Base-by-base conservation (phyloP, 768 basidiomycete species). In the Tremella fuciformis region DNA sequence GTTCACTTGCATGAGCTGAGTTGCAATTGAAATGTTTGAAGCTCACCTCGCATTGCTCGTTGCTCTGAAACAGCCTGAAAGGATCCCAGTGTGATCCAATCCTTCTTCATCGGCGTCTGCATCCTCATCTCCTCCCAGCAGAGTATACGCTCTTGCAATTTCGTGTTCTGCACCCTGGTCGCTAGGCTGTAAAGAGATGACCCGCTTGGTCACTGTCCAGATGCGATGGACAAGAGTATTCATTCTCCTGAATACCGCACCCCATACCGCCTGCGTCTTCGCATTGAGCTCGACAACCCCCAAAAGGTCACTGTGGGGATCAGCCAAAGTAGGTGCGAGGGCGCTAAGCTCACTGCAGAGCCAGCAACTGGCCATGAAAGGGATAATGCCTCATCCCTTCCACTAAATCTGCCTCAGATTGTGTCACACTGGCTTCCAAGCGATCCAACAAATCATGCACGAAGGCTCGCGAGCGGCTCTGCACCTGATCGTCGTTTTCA, bases 1-100 rank as follows among this genome's bases (percentile, higher is more conserved):
- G 57, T 41, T 66, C 65, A 2, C 68, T 75, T 48, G 13, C 1
- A 13, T 29, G 21, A 41, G 21, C 40, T 47, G 25, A 42, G 29
- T 11, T n/a, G n/a, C n/a, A n/a, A n/a, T n/a, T n/a, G 11, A 25
- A 19, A 18, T 13, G 44, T 24, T 21, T 54, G 25, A 53, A 34
- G 57, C 75, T 58, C 49, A 75, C 75, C 63, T 67, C 13, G 74
- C 71, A 47, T 74, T 70, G 37, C 66, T 73, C n/a, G 70, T 75
- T 8, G 74, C 76, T 46, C 76, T 53, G 74, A 74, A 77, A 50
- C 72, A 74, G 22, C 69, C 74, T 1, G 70, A 72, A 11, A 77
- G 42, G 4, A 77, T 51, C 7, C 55, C 62, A 11, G 72, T 65
- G 53, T 69, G 66, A 55, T 66, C 69, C 38, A 59, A 56, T 7